phyloP scores from a whole-genome alignment of 2,329 filamentous ascomycete species.

The Ophiostoma ips region DNA sequence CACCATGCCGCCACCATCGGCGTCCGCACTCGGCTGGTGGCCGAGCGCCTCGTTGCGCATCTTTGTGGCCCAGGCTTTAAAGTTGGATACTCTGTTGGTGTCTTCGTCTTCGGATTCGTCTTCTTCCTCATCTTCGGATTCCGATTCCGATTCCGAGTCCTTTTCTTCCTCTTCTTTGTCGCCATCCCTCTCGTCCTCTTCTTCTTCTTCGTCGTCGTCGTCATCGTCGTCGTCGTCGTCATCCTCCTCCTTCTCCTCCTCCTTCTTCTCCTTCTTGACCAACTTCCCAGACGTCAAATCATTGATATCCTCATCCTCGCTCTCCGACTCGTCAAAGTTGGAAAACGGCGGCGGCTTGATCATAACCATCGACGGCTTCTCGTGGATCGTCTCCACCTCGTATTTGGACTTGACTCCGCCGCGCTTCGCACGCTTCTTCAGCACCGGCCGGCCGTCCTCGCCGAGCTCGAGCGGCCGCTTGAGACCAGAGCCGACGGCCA shows the following conservation, averaged over 20 bases:
- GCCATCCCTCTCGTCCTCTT: constrained; percentile 22
- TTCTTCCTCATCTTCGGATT: constrained; percentile 15
- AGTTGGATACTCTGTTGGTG: constrained; percentile 42
- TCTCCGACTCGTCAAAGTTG: neutral
- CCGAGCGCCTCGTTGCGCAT: constrained; percentile 76
- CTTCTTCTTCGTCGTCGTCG: constrained; percentile 17
- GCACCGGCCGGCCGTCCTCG: constrained; percentile 63
- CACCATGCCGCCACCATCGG: constrained; percentile 14
- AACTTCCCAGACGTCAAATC: constrained; percentile 12
- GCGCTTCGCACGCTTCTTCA: constrained; percentile 69
- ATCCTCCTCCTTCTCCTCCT: constrained; percentile 17
- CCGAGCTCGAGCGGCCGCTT: constrained; percentile 77
- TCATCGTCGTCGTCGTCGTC: constrained; percentile 21
- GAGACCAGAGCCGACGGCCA: constrained; percentile 55
- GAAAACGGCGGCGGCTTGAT: constrained; percentile 11
- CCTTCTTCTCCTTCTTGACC: constrained; percentile 14
- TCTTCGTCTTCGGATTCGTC: constrained; percentile 22
- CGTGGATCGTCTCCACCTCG: constrained; percentile 62
- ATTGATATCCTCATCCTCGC: constrained; percentile 12
- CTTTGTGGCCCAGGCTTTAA: constrained; percentile 85
- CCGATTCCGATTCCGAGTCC: constrained; percentile 18
- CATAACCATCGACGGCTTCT: constrained; percentile 28
- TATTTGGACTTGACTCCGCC: constrained; percentile 49
- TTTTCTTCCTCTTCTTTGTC: constrained; percentile 14
- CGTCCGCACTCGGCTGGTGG: constrained; percentile 30